Conservation (phyloP, 441 rosid genomes). For the Jatropha podagrica region DNA sequence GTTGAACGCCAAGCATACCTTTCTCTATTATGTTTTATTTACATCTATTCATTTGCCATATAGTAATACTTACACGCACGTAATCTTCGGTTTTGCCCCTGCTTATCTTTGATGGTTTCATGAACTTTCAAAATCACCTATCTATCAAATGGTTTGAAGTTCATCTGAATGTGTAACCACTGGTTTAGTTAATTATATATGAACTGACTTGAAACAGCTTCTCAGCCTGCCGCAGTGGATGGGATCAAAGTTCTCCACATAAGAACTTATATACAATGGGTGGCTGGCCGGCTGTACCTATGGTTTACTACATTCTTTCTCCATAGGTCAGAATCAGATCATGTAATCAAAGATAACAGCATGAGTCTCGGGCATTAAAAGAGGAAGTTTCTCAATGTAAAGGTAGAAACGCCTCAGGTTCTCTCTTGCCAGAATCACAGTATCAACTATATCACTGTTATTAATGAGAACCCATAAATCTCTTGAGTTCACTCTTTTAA, state of each 20-base stretch:
- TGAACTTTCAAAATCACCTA: constrained; percentile 6
- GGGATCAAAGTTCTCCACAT: constrained; percentile 18
- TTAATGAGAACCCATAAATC: constrained; percentile 61
- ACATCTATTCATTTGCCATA: constrained; percentile 18
- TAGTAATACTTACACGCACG: constrained; percentile 4
- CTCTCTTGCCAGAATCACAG: constrained; percentile 49
- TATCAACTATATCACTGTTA: constrained; percentile 41
- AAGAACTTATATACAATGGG: constrained; percentile 25
- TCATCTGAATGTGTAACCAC: constrained; percentile 15
- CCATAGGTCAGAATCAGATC: constrained; percentile 49
- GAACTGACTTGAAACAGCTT: constrained; percentile 18
- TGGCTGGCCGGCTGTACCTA: background rate
- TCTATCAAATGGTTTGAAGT: background rate
- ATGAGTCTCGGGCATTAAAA: constrained; percentile 40
- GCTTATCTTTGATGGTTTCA: background rate
- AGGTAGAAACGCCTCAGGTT: constrained; percentile 52
- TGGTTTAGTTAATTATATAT: constrained; percentile 23
- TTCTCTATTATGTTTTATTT: background rate
- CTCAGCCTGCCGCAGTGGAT: constrained; percentile 12
- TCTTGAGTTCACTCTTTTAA: constrained; percentile 46
- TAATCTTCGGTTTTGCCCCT: constrained; percentile 1
- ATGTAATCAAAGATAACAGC: constrained; percentile 55
- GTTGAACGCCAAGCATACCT: constrained; percentile 33
- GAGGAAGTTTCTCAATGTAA: constrained; percentile 53
- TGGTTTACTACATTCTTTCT: constrained; percentile 11